Base-by-base conservation (phyloP, 2,329 filamentous ascomycete species). In the Phialophora verrucosa region DNA sequence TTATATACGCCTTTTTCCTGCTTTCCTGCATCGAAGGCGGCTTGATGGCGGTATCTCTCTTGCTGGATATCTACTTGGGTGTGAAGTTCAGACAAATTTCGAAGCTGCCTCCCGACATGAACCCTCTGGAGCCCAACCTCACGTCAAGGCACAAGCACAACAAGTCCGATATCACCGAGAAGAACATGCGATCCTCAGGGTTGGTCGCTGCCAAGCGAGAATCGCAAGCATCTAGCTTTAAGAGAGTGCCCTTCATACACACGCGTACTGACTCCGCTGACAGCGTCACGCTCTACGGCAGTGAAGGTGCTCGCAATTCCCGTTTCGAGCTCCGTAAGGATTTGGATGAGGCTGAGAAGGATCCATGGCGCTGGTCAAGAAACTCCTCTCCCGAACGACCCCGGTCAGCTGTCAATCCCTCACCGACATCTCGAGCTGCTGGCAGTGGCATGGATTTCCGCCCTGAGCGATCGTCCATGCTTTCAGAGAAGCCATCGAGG, bases 101-200 rank as follows among this genome's bases (percentile, higher is more conserved):
- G 4, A 83, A 84, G 23, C 85, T 97, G 76, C 94, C 94, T 5
- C 93, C 94, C 8, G 94, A 98, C 75, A 92, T 97, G 91, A 98
- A 98, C 76, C 94, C 94, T 1, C 83, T 98, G 14, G 93, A 97
- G 76, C 59, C 66, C 12, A 89, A 94, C 73, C 81, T 96, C 65
- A 97, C 93, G 1, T 88, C 91, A 64, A 83, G 79, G 75, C 92
- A 96, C 79, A 93, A 93, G 82, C 87, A 90, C 74, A 93, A 91
- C 75, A 87, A 86, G 71, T 83, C 86, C 17, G 74, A 80, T 11
- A 81, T 83, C 2, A 81, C 82, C 10, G 86, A 91, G 68, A 91
- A 91, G 76, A 87, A 89, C 62, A 77, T 87, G 58, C 85, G 84
- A 64, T 78, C 81, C 29, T 82, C 80, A 11, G 84, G 80, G 42